Base-by-base conservation (phyloP, 2,329 filamentous ascomycete species). In the Aspergillus spinulosporus region DNA sequence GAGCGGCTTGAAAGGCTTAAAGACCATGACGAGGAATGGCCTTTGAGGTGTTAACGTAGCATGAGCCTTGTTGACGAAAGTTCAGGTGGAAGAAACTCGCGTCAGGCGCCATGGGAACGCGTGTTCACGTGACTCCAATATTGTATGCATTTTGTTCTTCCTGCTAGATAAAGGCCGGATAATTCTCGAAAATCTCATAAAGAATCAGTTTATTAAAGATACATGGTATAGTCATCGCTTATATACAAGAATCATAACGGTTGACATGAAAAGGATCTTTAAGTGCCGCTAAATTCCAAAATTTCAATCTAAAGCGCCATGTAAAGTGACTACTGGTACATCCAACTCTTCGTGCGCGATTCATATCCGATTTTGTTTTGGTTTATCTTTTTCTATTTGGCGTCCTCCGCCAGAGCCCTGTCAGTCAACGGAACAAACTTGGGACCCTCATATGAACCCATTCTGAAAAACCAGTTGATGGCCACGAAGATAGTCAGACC, bases 1-100 rank as follows among this genome's bases (percentile, higher is more conserved):
- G 62, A 76, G 74, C 48, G 76, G 73, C 42, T 73, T 75, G 54
- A 79, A 79, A 4, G 76, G 76, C 61, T 78, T 78, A 56, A 76
- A 77, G 52, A 74, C 70, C 74, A 78, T 77, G 48, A 32, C 52
- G 55, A 28, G 44, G 8, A 49, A 56, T 59, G 56, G 58, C 37
- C 49, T 46, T 36, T 15, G 15, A 31, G 9, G 5, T 52, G 37
- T 49, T 54, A 31, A 47, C 34, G 31, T 37, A 28, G 14, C 5
- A 14, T 28, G 21, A 26, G 6, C 26, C 6, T 31, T 34, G 5
- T 15, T 21, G 21, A n/a, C n/a, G 15, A 39, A 21, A n/a, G 7
- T 6, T 15, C 14, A 21, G 37, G 15, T 14, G 29, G 14, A 36
- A 44, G 12, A 31, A 11, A 34, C 39, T 32, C 52, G 52, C 36